A percentile compares a stretch with the other conserved stretches of the same genome.
Conservation (phyloP, 352 stramenopile genomes). For the Phytophthora multivora region DNA sequence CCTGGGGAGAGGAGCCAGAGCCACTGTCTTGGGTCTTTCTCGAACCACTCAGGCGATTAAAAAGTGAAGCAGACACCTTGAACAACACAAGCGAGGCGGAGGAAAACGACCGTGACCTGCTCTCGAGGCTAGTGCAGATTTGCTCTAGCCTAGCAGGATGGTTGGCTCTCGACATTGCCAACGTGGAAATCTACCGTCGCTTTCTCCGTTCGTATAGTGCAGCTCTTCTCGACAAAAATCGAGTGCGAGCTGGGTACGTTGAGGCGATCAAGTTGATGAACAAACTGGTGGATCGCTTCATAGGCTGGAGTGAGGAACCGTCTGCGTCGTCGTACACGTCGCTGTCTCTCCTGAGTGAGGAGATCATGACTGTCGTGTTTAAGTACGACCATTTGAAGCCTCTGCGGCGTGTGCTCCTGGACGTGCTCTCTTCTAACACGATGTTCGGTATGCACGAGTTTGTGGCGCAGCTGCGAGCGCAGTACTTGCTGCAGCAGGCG, state of each 20-base stretch:
- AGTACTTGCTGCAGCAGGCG: slow-evolving; percentile 29
- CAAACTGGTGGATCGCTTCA: slow-evolving; percentile 34
- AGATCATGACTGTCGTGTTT: slow-evolving; percentile 44
- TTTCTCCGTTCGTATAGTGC: slow-evolving; percentile 25
- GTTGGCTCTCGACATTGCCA: slow-evolving; percentile 36
- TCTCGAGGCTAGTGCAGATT: slow-evolving; percentile 24
- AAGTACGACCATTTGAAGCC: slow-evolving; percentile 36
- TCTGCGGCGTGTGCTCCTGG: slow-evolving; percentile 32
- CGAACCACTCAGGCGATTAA: slow-evolving; percentile 3
- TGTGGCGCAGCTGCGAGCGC: slow-evolving; percentile 41
- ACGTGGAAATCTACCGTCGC: slow-evolving; percentile 31
- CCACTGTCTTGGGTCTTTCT: slow-evolving; percentile 39
- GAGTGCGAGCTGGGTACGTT: slow-evolving; percentile 35
- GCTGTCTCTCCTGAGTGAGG: slow-evolving; percentile 33
- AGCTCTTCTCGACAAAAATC: slow-evolving; percentile 39
- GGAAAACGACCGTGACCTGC: slow-evolving; percentile 3
- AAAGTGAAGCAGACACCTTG: neutral
- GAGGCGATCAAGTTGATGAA: slow-evolving; percentile 32
- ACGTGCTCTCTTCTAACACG: slow-evolving; percentile 29
- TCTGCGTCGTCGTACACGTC: slow-evolving; percentile 15
- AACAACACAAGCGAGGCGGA: neutral
- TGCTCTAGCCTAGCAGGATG: slow-evolving; percentile 34
- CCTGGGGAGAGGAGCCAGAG: neutral
- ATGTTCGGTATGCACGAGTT: slow-evolving; percentile 48
- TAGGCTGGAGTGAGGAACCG: slow-evolving; percentile 7